Conservation (phyloP, 2,329 filamentous ascomycete species). For the Claviceps sp. region DNA sequence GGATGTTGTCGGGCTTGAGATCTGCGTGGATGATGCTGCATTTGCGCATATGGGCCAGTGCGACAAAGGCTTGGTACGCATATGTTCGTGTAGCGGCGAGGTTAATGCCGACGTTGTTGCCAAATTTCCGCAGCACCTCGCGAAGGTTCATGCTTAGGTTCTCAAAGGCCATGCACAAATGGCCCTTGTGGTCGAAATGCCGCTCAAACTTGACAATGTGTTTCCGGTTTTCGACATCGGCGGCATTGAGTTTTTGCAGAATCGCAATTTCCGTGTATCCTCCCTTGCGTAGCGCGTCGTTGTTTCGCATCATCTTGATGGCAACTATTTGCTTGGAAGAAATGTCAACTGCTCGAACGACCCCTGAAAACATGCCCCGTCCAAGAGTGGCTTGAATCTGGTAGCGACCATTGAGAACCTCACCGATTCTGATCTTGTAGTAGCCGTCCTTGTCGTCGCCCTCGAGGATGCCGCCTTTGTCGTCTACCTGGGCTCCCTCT, state of each 20-base stretch:
- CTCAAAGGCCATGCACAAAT: constrained; percentile 95
- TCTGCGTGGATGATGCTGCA: constrained; percentile 93
- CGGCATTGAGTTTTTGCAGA: constrained; percentile 70
- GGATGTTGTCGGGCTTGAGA: constrained; percentile 93
- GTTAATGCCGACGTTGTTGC: constrained; percentile 86
- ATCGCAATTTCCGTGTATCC: constrained; percentile 93
- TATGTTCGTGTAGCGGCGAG: constrained; percentile 77
- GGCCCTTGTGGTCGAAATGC: constrained; percentile 84
- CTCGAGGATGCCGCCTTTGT: constrained; percentile 68
- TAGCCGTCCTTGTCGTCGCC: constrained; percentile 93
- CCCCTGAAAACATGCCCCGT: constrained; percentile 91
- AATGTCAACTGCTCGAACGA: constrained; percentile 76
- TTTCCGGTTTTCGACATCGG: constrained; percentile 79
- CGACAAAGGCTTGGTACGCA: constrained; percentile 87
- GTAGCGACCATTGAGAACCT: constrained; percentile 79
- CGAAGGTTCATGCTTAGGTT: constrained; percentile 86
- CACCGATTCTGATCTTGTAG: constrained; percentile 87
- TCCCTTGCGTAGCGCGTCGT: constrained; percentile 82
- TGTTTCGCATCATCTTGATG: constrained; percentile 96
- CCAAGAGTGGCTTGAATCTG: constrained; percentile 79
- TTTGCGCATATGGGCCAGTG: constrained; percentile 74
- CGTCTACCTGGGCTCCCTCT: constrained; percentile 41
- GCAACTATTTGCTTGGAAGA: constrained; percentile 67
- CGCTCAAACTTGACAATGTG: constrained; percentile 82
- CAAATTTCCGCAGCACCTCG: constrained; percentile 90